phyloP scores from a whole-genome alignment of 345 rosid genomes.

The Citrus reticulata region DNA sequence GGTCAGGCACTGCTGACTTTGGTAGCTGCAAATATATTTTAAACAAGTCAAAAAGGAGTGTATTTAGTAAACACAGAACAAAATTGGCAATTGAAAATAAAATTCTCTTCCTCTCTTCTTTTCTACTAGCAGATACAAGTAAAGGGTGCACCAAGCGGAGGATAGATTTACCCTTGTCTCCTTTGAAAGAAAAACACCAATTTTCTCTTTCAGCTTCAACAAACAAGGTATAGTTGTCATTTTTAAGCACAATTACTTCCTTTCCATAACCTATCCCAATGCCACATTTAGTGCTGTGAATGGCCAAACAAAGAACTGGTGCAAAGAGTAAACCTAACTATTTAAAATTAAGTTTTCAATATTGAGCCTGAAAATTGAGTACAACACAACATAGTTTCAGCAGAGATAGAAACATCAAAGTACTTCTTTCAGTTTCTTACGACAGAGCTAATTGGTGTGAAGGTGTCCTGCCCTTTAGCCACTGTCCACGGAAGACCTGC shows the following conservation, averaged over 20 bases:
- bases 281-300: neutral
- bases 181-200: neutral
- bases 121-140: neutral
- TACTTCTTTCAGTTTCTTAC: constrained; percentile 41
- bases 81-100: neutral
- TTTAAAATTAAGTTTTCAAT: neutral
- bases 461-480: constrained; percentile 92
- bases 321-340: neutral
- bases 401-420: constrained; percentile 2
- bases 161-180: neutral
- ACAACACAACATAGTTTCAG: neutral
- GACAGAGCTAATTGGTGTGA: constrained; percentile 85
- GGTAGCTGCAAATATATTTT: constrained; percentile 46
- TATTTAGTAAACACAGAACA: neutral
- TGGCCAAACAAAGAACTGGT: neutral
- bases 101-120: neutral
- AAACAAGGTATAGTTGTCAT: neutral
- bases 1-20: constrained; percentile 60
- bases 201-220: neutral
- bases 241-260: neutral
- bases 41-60: neutral
- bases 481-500: constrained; percentile 95
- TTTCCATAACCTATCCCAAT: neutral
- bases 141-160: too few relatives aligned
- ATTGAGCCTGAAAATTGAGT: neutral